Evolutionary conservation across 352 stramenopile genomes (phyloP), one percentile per base, ranked within the genome.

Genomic region (Stephanocyclus meneghinianus): DNA sequence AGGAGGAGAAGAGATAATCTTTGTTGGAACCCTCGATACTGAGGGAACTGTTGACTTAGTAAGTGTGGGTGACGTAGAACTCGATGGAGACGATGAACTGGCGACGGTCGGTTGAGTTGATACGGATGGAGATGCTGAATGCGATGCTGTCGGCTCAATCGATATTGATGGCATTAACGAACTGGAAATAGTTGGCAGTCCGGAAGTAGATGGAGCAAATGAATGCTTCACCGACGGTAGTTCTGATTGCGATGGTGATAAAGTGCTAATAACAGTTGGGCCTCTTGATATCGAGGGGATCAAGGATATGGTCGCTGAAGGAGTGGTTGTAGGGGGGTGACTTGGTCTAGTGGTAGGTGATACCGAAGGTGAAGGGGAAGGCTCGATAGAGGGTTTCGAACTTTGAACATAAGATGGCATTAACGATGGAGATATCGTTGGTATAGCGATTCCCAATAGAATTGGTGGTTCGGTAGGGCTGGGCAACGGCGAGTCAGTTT

Each of bases 191-290:
- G 29, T 62, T 18, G 53, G 53, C 2, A 62, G 8, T 18, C 53
- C 53, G 7, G 57, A 65, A 65, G 57, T 30, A 65, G 57, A 65
- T 53, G 57, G 57, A 51, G 57, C 0, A 2, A 32, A 51, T 65
- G 37, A 65, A 35, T 10, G 11, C 16, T 35, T 30, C 26, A 42
- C 2, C 2, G 53, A 26, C 40, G 50, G 50, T 32, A 32, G 50
- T 15, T 7, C 2, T 7, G 50, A 59, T 59, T 59, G 50, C 15
- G 50, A 59, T 37, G 50, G 50, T 30, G 15, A 2, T 37, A 11
- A 59, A 15, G 50, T 32, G 26, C 50, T 59, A 15, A 30, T 32
- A 15, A 30, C 18, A 30, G 0, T 59, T 26, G 50, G 50, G 0
- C 8, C 3, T 7, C 15, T 59, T 59, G 50, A 53, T 53, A 21